Evolutionary conservation across 225 moss, liverwort and hornwort species (phyloP).

Genomic region (Rhytidiadelphus loreus): DNA sequence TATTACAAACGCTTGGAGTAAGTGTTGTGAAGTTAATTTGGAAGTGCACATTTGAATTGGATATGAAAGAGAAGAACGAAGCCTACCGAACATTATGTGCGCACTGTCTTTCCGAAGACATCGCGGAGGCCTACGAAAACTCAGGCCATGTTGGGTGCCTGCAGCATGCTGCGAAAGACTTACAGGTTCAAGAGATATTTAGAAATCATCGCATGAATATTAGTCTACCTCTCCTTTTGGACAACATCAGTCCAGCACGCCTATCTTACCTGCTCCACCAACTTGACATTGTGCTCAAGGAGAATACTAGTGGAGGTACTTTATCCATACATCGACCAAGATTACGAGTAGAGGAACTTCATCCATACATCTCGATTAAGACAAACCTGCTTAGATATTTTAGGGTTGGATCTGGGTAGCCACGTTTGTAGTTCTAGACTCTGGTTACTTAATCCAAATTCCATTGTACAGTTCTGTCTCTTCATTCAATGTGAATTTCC

Average conservation of each 20-base stretch:
- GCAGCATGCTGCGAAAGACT: neutral
- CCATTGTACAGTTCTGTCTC: neutral
- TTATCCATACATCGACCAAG: neutral
- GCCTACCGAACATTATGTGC: neutral
- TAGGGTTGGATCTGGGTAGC: neutral
- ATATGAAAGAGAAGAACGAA: neutral
- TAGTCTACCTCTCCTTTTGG: neutral
- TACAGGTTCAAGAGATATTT: neutral
- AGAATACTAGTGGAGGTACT: too few species aligned
- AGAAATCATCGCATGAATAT: neutral
- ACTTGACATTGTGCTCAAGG: neutral
- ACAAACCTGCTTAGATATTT: neutral
- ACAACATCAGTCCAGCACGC: neutral
- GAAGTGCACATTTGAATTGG: neutral
- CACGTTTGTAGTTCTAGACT: neutral
- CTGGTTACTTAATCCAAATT: neutral
- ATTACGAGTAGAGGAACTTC: too few species aligned
- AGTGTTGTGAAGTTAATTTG: fast-evolving
- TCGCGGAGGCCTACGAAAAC: neutral
- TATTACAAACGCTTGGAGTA: neutral
- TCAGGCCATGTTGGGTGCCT: too few species aligned
- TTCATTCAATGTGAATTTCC: neutral
- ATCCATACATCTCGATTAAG: neutral
- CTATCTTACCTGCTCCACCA: neutral
- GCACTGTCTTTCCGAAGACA: neutral